phyloP scores from a whole-genome alignment of 306 rosid genomes.

The Vigna reflexopilosa region DNA sequence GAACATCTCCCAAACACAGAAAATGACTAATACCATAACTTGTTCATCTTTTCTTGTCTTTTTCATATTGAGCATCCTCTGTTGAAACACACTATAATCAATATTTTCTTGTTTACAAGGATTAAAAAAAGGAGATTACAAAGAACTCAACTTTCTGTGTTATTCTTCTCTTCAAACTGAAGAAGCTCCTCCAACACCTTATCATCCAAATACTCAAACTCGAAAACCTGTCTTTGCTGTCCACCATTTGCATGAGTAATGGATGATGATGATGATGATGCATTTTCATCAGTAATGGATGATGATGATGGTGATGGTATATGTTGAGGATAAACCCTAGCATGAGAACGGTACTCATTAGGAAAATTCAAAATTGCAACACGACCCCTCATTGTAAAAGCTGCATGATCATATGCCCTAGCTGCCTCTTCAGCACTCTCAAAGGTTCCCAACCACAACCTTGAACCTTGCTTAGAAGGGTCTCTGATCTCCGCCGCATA shows the following conservation, averaged over 20 bases:
- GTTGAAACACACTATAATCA: too few relatives aligned
- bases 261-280: background rate
- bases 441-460: conserved; percentile 16
- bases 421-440: background rate
- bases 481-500: conserved; percentile 9
- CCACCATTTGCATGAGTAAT: background rate
- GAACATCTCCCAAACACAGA: too few relatives aligned
- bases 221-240: background rate
- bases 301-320: background rate
- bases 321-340: background rate
- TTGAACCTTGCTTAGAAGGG: conserved; percentile 11
- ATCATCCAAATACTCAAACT: conserved; percentile 26
- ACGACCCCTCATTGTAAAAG: background rate
- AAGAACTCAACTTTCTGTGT: background rate
- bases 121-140: background rate
- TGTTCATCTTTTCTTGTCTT: too few relatives aligned
- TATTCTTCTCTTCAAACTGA: background rate
- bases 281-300: background rate
- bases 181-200: conserved; percentile 20
- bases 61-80: too few relatives aligned
- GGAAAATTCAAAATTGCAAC: conserved; percentile 17
- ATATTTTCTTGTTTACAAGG: too few relatives aligned
- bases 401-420: conserved; percentile 19
- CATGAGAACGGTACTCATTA: background rate
- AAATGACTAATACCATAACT: too few relatives aligned